These are phyloP conservation scores for Thuja plicata DNA, from an alignment of 83 land plant species.

Conservation along the genomic window DNA sequence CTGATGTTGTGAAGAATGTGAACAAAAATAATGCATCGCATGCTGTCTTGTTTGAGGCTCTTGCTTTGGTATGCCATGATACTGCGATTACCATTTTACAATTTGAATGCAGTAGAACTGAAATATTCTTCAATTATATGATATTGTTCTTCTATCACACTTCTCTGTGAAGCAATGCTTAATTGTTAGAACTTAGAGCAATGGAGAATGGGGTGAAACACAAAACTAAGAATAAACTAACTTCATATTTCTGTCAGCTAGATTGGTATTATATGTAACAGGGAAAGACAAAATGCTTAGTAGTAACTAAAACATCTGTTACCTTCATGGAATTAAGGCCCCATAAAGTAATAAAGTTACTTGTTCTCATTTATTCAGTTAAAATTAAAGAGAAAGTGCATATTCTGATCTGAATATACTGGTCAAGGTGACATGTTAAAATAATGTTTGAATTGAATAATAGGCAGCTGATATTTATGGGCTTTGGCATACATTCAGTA, in stretches of 20 bases:
- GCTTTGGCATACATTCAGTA: not conserved
- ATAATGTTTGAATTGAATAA: not conserved
- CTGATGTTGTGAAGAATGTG: conserved; percentile 99
- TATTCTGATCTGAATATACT: not conserved
- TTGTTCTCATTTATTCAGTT: not conserved
- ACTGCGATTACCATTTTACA: not conserved
- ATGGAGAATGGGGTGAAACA: not conserved
- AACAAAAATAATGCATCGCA: conserved; percentile 99
- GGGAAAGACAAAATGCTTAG: not conserved
- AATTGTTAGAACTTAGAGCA: not conserved
- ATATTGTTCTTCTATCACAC: not conserved
- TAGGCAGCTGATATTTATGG: not conserved
- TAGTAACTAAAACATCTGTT: not conserved
- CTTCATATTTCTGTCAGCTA: not conserved
- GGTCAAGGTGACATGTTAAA: not conserved
- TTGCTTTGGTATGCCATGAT: conserved; percentile 74
- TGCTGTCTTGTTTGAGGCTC: conserved; percentile 99
- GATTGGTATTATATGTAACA: not conserved
- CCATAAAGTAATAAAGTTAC: not conserved
- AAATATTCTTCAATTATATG: not conserved
- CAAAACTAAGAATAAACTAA: not conserved
- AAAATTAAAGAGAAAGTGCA: not conserved
- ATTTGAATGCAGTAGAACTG: not conserved
- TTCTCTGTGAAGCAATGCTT: not conserved
- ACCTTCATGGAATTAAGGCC: not conserved